Base-by-base conservation (phyloP, 1,284 basidiomycete species). In the Leucocoprinus gongylophorus region DNA sequence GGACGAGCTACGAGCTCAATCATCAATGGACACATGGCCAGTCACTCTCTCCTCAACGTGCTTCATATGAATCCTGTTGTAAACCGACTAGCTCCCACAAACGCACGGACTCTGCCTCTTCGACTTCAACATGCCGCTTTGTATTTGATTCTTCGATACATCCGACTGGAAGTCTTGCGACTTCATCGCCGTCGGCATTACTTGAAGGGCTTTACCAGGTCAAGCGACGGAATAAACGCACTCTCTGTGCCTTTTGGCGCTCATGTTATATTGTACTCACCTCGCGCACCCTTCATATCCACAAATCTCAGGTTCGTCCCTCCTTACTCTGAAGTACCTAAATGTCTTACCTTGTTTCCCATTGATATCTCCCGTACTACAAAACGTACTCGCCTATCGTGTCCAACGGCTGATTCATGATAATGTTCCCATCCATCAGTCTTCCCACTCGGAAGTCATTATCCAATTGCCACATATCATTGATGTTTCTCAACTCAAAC, bases 401-500 rank as follows among this genome's bases (percentile, higher is more conserved):
- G 42, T 37, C 44, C 42, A 20, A 37, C 23, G 17, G 41, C 44
- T 6, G 40, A 48, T 15, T 41, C 26, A 26, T 44, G 41, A 12
- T 18, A 9, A 29, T 53, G 51, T 44, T 44, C 33, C 33, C 46
- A 53, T 48, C 17, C 39, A 44, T 44, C 33, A 53, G 51, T 20
- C 41, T 33, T 53, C 51, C 12, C 46, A 30, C 40, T 46, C 51
- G 26, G 51, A 53, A 48, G 32, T 32, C 41, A 48, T 46, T 26
- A 44, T 53, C 30, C 46, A 39, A 43, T 53, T 48, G 35, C 46
- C 41, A n/a, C 51, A 48, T 20, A 48, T 53, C 51, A 48, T 18
- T 53, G 51, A 53, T 48, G 46, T 53, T 53, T 53, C 51, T 32
- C 46, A 53, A 53, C 46, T 53, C 33, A 53, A 53, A 48, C 41